Base-by-base conservation (phyloP, 306 rosid genomes). In the Cyamopsis tetragonoloba region DNA sequence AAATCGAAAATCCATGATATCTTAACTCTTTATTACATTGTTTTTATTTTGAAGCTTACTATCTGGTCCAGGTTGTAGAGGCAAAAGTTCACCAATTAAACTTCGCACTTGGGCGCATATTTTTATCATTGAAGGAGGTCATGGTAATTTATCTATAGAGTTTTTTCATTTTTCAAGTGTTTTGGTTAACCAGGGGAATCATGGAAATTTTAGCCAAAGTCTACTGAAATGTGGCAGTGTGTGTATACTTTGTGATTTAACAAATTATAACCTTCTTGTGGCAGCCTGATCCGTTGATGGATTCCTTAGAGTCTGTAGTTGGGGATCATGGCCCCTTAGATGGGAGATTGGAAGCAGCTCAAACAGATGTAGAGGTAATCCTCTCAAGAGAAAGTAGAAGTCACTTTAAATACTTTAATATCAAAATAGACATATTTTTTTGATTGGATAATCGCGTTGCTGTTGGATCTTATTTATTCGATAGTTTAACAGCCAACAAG, bases 241-340 rank as follows among this genome's bases (percentile, higher is more conserved):
- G 23, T 69, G 8, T 35, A 53, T 48, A 18, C 19, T 30, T 28
- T 5, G 14, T 28, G 18, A 56, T 66, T 67, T 39, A 66, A 62
- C 66, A 37, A 60, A 35, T 48, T 44, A 66, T 70, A 27, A 57
- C 48, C 58, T 74, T 74, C 60, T 34, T 48, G 2, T 80, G 60
- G 82, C 93, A 89, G 97, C 97, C 99, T 60, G 99, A 90, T 82
- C 99, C 99, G 18, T 75, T 93, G 68, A 74, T 74, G 81, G 79
- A 83, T 71, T 61, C 95, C 49, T 83, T 93, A 79, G 95, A 93
- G 75, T 79, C 89, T 63, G 93, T 93, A 64, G 82, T 90, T 74
- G 96, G 95, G 35, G 89, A 72, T 75, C 79, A 12, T 55, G 81
- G 49, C 30, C 39, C 79, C 71, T 61, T 85, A 72, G 92, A 83